Evolutionary conservation across 192 early-diverging fungal genomes (phyloP).

Genomic region (Coemansia sp.): DNA sequence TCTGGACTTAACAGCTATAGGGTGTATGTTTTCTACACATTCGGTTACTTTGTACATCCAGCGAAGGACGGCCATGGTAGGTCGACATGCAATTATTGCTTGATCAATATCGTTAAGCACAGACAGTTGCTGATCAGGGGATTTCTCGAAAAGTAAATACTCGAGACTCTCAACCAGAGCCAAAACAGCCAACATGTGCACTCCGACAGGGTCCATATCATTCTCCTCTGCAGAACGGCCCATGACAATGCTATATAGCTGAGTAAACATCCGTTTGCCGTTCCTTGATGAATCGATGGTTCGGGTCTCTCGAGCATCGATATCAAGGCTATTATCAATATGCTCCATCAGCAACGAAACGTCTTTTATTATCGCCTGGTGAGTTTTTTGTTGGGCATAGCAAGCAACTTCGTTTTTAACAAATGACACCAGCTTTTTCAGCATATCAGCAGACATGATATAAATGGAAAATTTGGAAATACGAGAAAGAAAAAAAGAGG

Average conservation of each 20-base stretch:
- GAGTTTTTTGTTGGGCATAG: not conserved
- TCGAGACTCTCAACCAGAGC: constrained; percentile 26
- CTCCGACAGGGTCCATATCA: constrained; percentile 11
- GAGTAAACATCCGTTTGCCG: not conserved
- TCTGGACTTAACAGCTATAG: not conserved
- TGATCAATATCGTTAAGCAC: constrained; percentile 27
- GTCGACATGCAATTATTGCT: constrained; percentile 14
- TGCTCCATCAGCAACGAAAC: not conserved
- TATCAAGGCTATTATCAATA: not conserved
- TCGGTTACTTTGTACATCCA: constrained; percentile 26
- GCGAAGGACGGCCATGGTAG: constrained; percentile 3
- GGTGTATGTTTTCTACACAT: constrained; percentile 8
- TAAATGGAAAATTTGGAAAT: not conserved
- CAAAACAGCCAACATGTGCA: constrained; percentile 9
- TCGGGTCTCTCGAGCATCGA: not conserved
- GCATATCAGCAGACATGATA: not conserved
- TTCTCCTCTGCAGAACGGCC: constrained; percentile 9
- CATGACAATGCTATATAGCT: not conserved
- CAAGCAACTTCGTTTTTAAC: not conserved
- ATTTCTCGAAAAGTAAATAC: not conserved
- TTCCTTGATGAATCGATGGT: not conserved
- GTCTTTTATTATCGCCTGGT: not conserved
- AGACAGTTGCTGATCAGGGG: not conserved
- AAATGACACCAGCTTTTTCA: not conserved
- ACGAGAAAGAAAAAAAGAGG: not conserved